Base-by-base conservation (phyloP, 768 basidiomycete species). In the Sarcodon sp. region DNA sequence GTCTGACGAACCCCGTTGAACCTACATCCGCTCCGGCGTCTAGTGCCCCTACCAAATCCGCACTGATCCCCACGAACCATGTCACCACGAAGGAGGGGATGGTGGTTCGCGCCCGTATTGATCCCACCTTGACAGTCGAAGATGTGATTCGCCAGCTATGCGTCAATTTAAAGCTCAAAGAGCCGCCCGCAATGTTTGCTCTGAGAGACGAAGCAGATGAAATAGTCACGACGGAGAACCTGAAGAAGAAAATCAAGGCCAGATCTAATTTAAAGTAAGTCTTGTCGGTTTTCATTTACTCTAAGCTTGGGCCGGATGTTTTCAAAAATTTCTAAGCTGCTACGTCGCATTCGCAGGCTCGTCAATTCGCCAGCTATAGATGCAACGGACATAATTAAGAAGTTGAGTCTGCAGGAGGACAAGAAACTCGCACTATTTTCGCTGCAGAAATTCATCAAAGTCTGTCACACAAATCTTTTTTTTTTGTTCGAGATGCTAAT, bases 91-190 rank as follows among this genome's bases (percentile, higher is more conserved):
- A 72, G 48, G 81, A 86, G 15, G 86, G 86, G 38, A 56, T 73
- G 32, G 80, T 80, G 39, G 86, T 90, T 16, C 80, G 87, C 52
- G 81, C 86, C 9, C 78, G 88, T 50, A 91, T 91, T 54, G 88
- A 91, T 59, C 83, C 85, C 12, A 80, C 86, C 5, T 70, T 90
- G 32, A 79, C 82, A 6, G 88, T 89, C 46, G 79, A 85, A 46
- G 88, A 91, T 60, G 89, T 91, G 49, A 75, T 91, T 45, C 79
- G 77, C 48, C 87, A 89, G 61, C 73, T 91, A 8, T 89, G 87
- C 56, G 65, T 81, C 54, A 90, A 81, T 64, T 68, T 94, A 54
- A 80, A 83, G 63, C 79, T 90, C 50, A 77, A 77, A 50, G 87
- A 87, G 35, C 72, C 83, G 0, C 73, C 86, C 1, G 71, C 73